A percentile compares a stretch with the other conserved stretches of the same genome.
Evolutionary conservation across 2,329 filamentous ascomycete genomes (phyloP).

Genomic region (Harringtonia aguacate): DNA sequence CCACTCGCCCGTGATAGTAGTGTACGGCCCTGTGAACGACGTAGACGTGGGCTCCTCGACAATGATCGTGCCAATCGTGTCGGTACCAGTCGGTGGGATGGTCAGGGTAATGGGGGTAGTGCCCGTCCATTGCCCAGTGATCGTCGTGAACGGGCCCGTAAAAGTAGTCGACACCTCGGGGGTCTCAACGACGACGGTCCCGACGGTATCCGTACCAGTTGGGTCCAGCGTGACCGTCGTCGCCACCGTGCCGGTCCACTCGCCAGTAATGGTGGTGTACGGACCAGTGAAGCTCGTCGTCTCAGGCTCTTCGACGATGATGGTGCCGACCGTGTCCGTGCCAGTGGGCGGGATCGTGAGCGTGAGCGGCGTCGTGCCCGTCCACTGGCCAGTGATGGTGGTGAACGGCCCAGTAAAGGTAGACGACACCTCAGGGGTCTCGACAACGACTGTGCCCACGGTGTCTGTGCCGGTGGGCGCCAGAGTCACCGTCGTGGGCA

Average conservation of each 20-base stretch:
- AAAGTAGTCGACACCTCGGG: background rate
- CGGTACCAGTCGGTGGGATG: slow-evolving; percentile 29
- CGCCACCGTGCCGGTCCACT: background rate
- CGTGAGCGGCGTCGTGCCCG: background rate
- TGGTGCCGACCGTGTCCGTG: slow-evolving; percentile 41
- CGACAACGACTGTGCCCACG: slow-evolving; percentile 2
- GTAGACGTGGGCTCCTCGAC: too few relatives aligned
- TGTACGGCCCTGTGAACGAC: background rate
- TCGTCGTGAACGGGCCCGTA: slow-evolving; percentile 4
- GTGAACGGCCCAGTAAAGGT: slow-evolving; percentile 5
- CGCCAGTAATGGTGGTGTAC: background rate
- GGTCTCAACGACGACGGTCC: slow-evolving; percentile 2
- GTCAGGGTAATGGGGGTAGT: background rate
- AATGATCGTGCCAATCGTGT: slow-evolving; percentile 33
- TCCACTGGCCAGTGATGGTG: background rate
- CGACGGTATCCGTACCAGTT: background rate
- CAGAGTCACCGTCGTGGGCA: background rate
- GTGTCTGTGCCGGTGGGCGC: background rate
- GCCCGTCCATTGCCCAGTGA: background rate
- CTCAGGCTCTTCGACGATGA: too few relatives aligned
- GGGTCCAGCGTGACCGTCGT: background rate
- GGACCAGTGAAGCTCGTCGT: too few relatives aligned
- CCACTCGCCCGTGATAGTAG: background rate
- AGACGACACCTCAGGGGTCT: background rate
- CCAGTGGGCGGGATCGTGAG: slow-evolving; percentile 12